A percentile compares a stretch with the other conserved stretches of the same genome.
These are phyloP conservation scores for Agroathelia rolfsii DNA, from an alignment of 1,284 basidiomycete genomes.

Conservation along the genomic window DNA sequence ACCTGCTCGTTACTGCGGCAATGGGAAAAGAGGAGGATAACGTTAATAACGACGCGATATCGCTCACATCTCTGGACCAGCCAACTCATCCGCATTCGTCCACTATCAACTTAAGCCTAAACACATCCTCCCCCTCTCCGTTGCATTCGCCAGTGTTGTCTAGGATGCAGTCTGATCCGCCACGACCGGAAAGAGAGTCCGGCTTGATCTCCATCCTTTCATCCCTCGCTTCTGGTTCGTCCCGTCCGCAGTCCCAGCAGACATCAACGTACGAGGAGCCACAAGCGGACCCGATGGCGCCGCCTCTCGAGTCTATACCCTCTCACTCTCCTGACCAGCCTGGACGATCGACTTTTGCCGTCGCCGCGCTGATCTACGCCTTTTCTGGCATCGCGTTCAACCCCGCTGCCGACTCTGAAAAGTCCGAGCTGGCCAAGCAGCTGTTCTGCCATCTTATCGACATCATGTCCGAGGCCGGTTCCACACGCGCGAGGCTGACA, in stretches of 20 bases:
- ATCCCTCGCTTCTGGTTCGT: constrained; percentile 40
- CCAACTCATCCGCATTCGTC: constrained; percentile 26
- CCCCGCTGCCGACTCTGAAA: constrained; percentile 36
- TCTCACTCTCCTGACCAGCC: constrained; percentile 18
- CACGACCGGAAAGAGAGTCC: constrained; percentile 32
- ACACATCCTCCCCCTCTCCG: constrained; percentile 23
- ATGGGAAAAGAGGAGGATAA: constrained; percentile 26
- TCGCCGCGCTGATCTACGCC: constrained; percentile 51
- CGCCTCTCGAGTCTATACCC: constrained; percentile 16
- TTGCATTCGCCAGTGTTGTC: constrained; percentile 44
- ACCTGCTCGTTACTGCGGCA: constrained; percentile 31
- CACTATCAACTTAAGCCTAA: constrained; percentile 19
- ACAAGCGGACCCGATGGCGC: constrained; percentile 18
- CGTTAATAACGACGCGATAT: constrained; percentile 30
- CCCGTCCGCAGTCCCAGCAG: constrained; percentile 47
- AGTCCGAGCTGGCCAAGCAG: constrained; percentile 38
- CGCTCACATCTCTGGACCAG: constrained; percentile 17
- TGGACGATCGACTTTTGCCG: constrained; percentile 42
- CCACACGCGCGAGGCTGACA: constrained; percentile 57
- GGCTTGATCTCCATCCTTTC: constrained; percentile 52
- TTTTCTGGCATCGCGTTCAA: constrained; percentile 67
- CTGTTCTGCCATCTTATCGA: constrained; percentile 43
- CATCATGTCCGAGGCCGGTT: constrained; percentile 35
- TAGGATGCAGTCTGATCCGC: constrained; percentile 45
- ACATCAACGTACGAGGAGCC: constrained; percentile 20